phyloP scores from a whole-genome alignment of 352 stramenopile species.

The Phytopythium montanum region DNA sequence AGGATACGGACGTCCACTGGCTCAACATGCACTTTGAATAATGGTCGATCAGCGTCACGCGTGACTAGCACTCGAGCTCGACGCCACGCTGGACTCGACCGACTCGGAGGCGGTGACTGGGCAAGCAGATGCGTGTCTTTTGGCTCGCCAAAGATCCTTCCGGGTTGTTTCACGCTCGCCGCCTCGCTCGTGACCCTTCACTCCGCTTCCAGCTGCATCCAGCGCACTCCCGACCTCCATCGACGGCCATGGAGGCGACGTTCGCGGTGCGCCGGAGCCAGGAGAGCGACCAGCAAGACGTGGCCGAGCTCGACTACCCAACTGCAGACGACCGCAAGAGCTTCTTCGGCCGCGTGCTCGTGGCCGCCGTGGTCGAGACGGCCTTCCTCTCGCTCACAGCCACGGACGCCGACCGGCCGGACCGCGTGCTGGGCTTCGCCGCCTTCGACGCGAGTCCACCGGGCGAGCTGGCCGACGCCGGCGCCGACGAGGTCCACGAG shows the following conservation, averaged over 20 bases:
- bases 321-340: conserved; percentile 48
- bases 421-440: conserved; percentile 62
- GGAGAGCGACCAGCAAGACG: conserved; percentile 53
- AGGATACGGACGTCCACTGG: neutral
- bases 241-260: conserved; percentile 17
- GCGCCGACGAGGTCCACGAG: conserved; percentile 18
- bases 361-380: conserved; percentile 68
- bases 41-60: neutral
- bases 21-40: neutral
- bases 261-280: conserved; percentile 58
- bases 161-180: neutral
- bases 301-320: conserved; percentile 59
- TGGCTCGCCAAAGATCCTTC: neutral
- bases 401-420: conserved; percentile 37
- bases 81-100: neutral
- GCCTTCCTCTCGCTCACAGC: conserved; percentile 66
- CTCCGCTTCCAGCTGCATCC: neutral
- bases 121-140: neutral
- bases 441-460: conserved; percentile 51
- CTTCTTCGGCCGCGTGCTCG: conserved; percentile 56
- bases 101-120: neutral
- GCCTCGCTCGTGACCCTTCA: neutral
- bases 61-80: neutral
- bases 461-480: conserved; percentile 34
- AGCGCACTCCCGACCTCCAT: too few species aligned